Percentiles rank a stretch among this genome's conserved stretches.
These are phyloP conservation scores for Anacardium occidentale DNA, from an alignment of 345 rosid genomes.

Conservation along the genomic window DNA sequence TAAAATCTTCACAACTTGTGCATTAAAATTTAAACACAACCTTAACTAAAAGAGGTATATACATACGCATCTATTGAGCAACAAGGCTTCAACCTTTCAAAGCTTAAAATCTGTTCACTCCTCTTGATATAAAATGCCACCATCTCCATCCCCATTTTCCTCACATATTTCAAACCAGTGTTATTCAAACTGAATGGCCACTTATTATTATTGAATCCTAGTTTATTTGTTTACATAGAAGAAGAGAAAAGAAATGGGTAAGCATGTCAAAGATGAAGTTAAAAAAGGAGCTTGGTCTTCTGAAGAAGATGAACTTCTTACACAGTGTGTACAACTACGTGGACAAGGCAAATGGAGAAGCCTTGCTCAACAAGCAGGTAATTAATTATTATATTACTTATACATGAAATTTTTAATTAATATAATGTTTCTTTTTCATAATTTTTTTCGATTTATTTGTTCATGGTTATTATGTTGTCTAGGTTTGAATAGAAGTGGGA, in stretches of 20 bases:
- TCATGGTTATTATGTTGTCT: background rate
- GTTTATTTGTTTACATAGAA: no score
- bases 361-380: slow-evolving; percentile 16
- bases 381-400: background rate
- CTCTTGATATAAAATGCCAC: no score
- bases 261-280: background rate
- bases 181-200: no score
- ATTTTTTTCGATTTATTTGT: background rate
- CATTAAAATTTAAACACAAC: no score
- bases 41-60: no score
- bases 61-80: no score
- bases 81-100: no score
- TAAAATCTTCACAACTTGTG: no score
- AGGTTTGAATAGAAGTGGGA: slow-evolving; percentile 22
- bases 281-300: slow-evolving; percentile 18
- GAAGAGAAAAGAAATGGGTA: background rate
- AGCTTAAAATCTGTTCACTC: no score
- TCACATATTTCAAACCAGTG: no score
- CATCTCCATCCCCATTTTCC: no score
- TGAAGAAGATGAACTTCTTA: slow-evolving; percentile 18
- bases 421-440: background rate
- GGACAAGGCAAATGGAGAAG: slow-evolving; percentile 17
- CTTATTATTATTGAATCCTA: no score
- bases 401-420: background rate
- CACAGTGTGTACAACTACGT: background rate